phyloP scores from a whole-genome alignment of 2,329 filamentous ascomycete genomes.

The Neurospora sp. region DNA sequence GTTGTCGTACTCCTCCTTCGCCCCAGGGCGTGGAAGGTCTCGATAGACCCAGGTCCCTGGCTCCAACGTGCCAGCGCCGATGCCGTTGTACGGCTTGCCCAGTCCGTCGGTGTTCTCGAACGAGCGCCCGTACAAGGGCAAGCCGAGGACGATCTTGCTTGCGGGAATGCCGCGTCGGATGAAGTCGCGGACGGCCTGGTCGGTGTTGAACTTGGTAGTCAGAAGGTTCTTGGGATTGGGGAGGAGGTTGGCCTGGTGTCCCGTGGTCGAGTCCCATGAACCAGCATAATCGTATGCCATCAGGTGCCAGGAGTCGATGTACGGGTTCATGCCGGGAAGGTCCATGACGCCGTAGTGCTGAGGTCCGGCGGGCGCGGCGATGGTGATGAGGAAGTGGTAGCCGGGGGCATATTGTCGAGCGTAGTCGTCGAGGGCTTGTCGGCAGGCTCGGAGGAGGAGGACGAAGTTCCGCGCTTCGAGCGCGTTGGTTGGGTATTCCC shows the following conservation, averaged over 20 bases:
- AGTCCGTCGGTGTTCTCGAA: conserved; percentile 60
- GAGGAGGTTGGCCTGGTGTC: conserved; percentile 62
- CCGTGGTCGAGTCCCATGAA: conserved; percentile 48
- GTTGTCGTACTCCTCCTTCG: conserved; percentile 45
- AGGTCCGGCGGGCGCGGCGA: conserved; percentile 30
- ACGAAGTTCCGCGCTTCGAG: conserved; percentile 32
- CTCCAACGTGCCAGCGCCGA: conserved; percentile 49
- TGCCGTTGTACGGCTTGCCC: conserved; percentile 51
- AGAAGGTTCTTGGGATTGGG: conserved; percentile 36
- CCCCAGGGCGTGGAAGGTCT: conserved; percentile 52
- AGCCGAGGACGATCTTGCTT: conserved; percentile 61
- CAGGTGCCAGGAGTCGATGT: conserved; percentile 44
- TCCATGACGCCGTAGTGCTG: conserved; percentile 34
- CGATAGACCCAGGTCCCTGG: conserved; percentile 65
- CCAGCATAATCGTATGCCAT: conserved; percentile 65
- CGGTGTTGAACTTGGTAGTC: conserved; percentile 59
- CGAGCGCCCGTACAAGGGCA: conserved; percentile 71
- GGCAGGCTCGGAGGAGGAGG: conserved; percentile 31
- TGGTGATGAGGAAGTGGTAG: conserved; percentile 24
- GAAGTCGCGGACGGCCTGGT: conserved; percentile 56
- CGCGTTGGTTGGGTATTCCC: conserved; percentile 39
- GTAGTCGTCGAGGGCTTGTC: conserved; percentile 25
- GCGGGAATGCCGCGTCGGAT: conserved; percentile 44
- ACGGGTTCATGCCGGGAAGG: conserved; percentile 34
- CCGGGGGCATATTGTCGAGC: conserved; percentile 18